Evolutionary conservation across 1,284 basidiomycete species (phyloP), one percentile per base, ranked within the genome.

Genomic region (Cutaneotrichosporon spelunceum): DNA sequence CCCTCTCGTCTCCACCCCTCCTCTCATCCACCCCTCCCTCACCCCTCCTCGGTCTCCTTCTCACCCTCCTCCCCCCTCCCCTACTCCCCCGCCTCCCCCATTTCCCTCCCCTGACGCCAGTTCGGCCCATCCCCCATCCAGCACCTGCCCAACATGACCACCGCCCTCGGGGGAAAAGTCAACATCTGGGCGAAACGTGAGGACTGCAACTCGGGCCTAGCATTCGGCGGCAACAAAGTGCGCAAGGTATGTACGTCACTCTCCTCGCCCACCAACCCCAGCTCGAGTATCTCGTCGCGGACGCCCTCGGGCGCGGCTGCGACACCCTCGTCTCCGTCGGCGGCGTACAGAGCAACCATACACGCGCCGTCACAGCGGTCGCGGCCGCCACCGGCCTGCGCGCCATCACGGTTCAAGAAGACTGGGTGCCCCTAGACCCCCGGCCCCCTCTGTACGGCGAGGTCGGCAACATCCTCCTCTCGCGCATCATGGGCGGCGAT

Each of bases 201-300:
- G 39, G 72, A 74, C 57, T 70, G 69, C 60, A 74, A 74, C 61
- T 72, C 70, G 4, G 69, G 69, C 19, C 60, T 74, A 3, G 72
- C 72, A 14, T 72, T 68, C 57, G 72, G 72, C 24, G 72, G 72
- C n/a, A 74, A 74, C 65, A 74, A 74, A 58, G 71, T 72, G 52
- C 64, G 72, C 44, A 74, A 74, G 68, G 69, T 64, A 55, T 36
- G n/a, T n/a, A n/a, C n/a, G 63, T 27, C 14, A 29, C 10, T 16
- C 56, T 29, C 33, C 23, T 19, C 3, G 21, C 52, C 4, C 30
- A 1, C 47, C 53, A n/a, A 57, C 50, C 23, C 6, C 42, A 69
- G 69, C 72, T 74, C 54, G 72, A 72, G 55, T 74, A 70, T 62
- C 68, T 72, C 26, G 71, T 70, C 7, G 70, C 71, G 9, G 72